Conservation (phyloP, 2,329 filamentous ascomycete species). For the Emericellopsis atlantica region DNA sequence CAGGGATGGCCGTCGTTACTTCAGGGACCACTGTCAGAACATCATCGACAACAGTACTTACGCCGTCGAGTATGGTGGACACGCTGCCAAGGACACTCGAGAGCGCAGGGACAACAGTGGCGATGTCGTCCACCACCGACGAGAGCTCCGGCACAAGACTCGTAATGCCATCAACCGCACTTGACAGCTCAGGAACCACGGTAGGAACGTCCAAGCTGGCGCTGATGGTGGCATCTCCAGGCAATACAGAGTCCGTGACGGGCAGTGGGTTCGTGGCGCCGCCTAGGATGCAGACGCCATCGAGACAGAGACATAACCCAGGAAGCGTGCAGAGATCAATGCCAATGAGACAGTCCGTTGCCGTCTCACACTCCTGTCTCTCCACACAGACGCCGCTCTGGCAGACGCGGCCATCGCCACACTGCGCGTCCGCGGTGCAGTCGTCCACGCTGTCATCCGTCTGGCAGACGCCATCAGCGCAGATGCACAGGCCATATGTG, state of each 20-base stretch:
- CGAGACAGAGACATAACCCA: slow-evolving; percentile 5
- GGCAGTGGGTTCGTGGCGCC: neutral
- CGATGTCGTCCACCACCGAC: too few relatives aligned
- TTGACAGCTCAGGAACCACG: too few relatives aligned
- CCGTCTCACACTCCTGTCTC: neutral
- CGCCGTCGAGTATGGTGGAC: too few relatives aligned
- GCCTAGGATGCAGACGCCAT: slow-evolving; percentile 5
- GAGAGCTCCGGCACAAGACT: too few relatives aligned
- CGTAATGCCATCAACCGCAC: too few relatives aligned
- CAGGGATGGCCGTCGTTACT: too few relatives aligned
- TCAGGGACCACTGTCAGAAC: too few relatives aligned
- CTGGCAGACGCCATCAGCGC: slow-evolving; percentile 4
- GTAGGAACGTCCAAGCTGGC: neutral
- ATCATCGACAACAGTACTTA: too few relatives aligned
- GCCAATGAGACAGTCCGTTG: slow-evolving; percentile 3
- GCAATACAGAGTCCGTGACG: neutral
- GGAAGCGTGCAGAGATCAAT: slow-evolving; percentile 5
- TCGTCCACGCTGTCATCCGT: neutral
- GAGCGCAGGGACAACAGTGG: too few relatives aligned
- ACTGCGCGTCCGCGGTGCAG: slow-evolving; percentile 3
- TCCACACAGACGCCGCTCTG: slow-evolving; percentile 6
- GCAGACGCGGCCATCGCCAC: slow-evolving; percentile 2
- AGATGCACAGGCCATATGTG: slow-evolving; percentile 5
- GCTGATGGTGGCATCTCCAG: neutral
- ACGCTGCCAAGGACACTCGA: too few relatives aligned